Evolutionary conservation across 805 yeast species (phyloP), one percentile per base, ranked within the genome.

Genomic region (Komagataella populi): DNA sequence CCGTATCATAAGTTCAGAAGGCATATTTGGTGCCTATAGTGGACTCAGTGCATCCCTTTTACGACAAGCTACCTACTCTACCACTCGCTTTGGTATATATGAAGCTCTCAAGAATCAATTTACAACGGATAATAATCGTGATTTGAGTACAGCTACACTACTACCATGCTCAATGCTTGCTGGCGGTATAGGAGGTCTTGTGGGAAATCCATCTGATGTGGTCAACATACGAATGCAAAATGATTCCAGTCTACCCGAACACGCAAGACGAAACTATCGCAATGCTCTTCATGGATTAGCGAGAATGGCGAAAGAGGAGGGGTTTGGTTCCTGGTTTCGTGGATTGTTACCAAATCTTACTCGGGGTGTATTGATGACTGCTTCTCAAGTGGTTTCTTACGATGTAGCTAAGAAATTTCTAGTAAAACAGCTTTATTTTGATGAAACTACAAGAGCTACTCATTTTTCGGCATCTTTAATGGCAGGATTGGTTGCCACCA

Each of bases 211-310:
- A 3, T 80, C 93, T 1, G 96, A 87, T 62, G 84, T 87, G 12
- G 88, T 86, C 44, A 87, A 87, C 58, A 85, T 87, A 55, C 77
- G 96, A 67, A 87, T 87, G 96, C 96, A 87, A 64, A 87, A 87
- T 63, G 96, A 87, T 61, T 78, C 84, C 6, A 69, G 89, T 0
- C 70, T 85, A 53, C 86, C 89, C 4, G 52, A 66, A 4, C 81
- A 71, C 1, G 73, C 80, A 56, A 75, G 89, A 62, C 75, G 96
- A 63, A 79, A 84, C 61, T 87, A 88, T 63, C 72, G 73, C 49
- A 81, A 88, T 64, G 95, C 93, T 0, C 59, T 87, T 44, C 90
- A 87, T 62, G 96, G 96, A 14, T 65, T 88, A 30, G 59, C 62
- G 50, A 73, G 83, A 56, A 80, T 88, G 49, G 59, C 69, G 6